Base-by-base conservation (phyloP, 495 filamentous ascomycete genomes). In the Penicillium goetzii region DNA sequence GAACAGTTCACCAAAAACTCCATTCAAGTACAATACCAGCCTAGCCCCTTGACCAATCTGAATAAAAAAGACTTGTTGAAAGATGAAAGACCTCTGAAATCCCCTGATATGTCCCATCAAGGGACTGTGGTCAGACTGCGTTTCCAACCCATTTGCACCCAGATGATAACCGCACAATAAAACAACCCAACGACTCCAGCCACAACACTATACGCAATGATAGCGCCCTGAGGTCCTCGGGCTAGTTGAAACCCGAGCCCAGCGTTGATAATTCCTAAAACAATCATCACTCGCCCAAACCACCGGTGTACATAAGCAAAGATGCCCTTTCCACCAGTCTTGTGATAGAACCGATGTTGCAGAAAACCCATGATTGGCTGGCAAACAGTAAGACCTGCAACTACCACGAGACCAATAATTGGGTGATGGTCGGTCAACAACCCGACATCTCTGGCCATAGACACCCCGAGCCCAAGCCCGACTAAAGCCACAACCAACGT, bases 261-360 rank as follows among this genome's bases (percentile, higher is more conserved):
- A 55, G 84, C 90, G 72, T 92, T 93, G 58, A 92, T 77, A 36
- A 91, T 78, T 2, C 86, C 91, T n/a, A 90, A 66, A 4, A 81
- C 67, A 26, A 93, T 80, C 36, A 91, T 64, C 7, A 73, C 49
- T 1, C 91, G 84, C 4, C 90, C 91, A 61, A 81, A 84, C 89
- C 90, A 92, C 66, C 89, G 85, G 69, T 93, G 91, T 4, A 74
- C 67, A 58, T 86, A 75, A n/a, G 82, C 84, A 71, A 88, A 78
- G 5, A 78, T 7, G 12, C 83, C 83, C 14, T 87, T 87, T 7
- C 61, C 47, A 28, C 79, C 70, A 2, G 75, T 70, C 61, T 81
- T 82, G 14, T 75, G 41, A 65, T 83, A 78, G 41, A 74, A 68
- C 34, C 56, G 36, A 67, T 93, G 90, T 63, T 93, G 91, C 4